Percentiles rank a stretch among this genome's conserved stretches.
Conservation (phyloP, 139 green algal genomes). For the Chlamydomonas eustigma region DNA sequence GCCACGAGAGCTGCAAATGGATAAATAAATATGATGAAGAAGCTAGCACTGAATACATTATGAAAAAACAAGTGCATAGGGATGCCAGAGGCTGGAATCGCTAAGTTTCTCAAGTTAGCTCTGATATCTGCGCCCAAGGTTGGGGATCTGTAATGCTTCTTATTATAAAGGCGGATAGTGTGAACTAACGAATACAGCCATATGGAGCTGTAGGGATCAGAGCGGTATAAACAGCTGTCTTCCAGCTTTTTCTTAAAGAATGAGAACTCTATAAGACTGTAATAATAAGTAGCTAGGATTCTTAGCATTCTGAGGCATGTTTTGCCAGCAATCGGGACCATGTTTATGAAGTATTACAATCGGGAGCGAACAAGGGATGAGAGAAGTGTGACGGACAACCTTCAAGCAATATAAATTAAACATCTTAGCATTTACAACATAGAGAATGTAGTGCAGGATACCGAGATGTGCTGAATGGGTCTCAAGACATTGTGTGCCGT, state of each 20-base stretch:
- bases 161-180: not conserved
- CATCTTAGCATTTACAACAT: too few relatives aligned
- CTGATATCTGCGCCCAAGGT: slow-evolving; percentile 24
- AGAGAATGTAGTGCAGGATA: too few relatives aligned
- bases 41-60: not conserved
- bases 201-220: not conserved
- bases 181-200: not conserved
- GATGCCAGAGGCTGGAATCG: slow-evolving; percentile 11
- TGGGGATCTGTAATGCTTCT: not conserved
- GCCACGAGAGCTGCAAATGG: not conserved
- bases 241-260: not conserved
- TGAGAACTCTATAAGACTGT: not conserved
- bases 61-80: slow-evolving; percentile 1
- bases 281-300: too few relatives aligned
- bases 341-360: too few relatives aligned
- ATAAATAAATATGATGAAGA: not conserved
- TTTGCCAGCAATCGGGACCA: too few relatives aligned
- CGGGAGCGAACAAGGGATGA: too few relatives aligned
- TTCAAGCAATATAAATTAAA: too few relatives aligned
- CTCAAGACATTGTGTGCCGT: too few relatives aligned
- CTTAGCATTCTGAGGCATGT: too few relatives aligned
- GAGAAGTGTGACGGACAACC: too few relatives aligned
- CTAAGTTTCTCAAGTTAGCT: slow-evolving; percentile 31
- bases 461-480: too few relatives aligned
- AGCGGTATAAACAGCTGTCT: not conserved